Evolutionary conservation across 371 early-diverging fungal species (phyloP).

Genomic region (Mortierella sp.): DNA sequence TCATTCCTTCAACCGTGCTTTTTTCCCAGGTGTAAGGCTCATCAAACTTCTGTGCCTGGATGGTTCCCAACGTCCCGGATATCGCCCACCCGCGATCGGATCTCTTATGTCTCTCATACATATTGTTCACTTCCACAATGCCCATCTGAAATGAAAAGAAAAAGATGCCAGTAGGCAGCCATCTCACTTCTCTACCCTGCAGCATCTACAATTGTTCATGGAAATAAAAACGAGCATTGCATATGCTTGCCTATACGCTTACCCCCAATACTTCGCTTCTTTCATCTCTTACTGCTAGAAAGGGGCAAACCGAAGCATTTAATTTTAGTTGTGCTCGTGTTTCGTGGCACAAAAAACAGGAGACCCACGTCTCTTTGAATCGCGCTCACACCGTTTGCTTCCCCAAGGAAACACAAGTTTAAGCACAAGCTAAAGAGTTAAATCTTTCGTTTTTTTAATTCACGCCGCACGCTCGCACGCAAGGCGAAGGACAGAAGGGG

Average conservation of each 20-base stretch:
- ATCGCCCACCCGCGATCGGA: no score
- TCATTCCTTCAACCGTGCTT: background rate
- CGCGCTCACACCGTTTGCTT: background rate
- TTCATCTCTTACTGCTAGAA: background rate
- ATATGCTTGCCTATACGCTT: background rate
- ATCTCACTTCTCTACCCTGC: background rate
- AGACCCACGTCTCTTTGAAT: background rate
- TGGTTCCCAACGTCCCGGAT: background rate
- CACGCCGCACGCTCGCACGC: background rate
- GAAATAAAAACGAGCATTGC: background rate
- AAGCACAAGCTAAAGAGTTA: background rate
- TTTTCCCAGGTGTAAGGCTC: background rate
- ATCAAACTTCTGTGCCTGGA: background rate
- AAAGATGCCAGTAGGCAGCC: background rate
- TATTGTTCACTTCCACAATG: background rate
- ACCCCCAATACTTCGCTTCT: background rate
- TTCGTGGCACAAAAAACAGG: background rate
- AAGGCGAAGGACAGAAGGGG: background rate
- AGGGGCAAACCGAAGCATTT: background rate
- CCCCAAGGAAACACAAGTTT: background rate
- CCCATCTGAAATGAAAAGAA: background rate
- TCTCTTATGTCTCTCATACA: no score
- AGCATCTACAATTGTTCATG: background rate
- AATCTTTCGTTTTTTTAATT: background rate
- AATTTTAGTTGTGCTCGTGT: background rate